Conservation (phyloP, 2,329 filamentous ascomycete species). For the Tolypocladium ovalisporum region DNA sequence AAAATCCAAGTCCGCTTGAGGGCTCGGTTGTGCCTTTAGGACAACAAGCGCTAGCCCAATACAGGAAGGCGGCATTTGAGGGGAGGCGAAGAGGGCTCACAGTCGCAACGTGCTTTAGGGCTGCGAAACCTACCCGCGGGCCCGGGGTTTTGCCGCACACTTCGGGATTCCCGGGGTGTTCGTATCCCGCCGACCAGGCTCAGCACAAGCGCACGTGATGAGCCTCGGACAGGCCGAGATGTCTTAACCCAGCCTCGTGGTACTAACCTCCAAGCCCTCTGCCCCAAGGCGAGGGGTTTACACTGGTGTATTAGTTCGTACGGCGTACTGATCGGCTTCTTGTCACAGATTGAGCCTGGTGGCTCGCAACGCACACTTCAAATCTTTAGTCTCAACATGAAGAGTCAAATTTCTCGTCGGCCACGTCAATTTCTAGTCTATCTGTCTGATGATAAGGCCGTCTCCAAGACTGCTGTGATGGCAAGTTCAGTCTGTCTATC, state of each 20-base stretch:
- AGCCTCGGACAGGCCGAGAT: no score
- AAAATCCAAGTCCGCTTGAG: constrained; percentile 29
- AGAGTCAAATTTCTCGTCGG: background rate
- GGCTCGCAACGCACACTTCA: background rate
- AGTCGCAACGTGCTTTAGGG: constrained; percentile 24
- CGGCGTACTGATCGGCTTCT: background rate
- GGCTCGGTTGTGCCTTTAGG: constrained; percentile 29
- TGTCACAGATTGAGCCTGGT: background rate
- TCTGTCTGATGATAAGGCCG: background rate
- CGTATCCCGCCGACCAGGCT: background rate
- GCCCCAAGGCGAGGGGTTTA: no score
- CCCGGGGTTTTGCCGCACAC: constrained; percentile 19
- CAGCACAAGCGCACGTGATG: background rate
- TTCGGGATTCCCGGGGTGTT: background rate
- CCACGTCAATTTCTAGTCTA: background rate
- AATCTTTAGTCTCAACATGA: no score
- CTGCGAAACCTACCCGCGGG: constrained; percentile 25
- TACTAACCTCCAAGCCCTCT: no score
- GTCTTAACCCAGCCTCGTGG: no score
- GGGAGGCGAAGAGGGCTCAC: constrained; percentile 24
- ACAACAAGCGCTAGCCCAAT: constrained; percentile 20
- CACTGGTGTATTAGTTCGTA: no score
- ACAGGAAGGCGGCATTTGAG: constrained; percentile 16
- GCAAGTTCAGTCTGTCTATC: background rate
- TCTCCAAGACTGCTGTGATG: background rate